These are phyloP conservation scores for Paraurostyla sp. DNA, from an alignment of 73 alveolate species.

Conservation along the genomic window DNA sequence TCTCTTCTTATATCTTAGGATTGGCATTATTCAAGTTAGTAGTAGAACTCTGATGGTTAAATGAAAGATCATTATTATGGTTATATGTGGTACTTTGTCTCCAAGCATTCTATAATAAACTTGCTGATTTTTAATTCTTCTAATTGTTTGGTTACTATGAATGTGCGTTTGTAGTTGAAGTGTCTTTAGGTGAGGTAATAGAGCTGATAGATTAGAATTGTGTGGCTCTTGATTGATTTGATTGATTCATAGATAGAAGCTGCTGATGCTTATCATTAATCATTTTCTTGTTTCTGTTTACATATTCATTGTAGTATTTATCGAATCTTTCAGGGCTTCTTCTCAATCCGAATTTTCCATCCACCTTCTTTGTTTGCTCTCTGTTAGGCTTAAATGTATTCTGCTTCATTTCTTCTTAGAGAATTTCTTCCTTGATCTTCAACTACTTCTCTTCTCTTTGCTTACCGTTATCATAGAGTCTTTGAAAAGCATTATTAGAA, in stretches of 20 bases:
- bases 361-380: slow-evolving; percentile 20
- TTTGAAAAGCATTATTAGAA: background rate
- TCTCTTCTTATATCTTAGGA: background rate
- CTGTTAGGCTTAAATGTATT: slow-evolving; percentile 44
- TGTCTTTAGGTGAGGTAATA: background rate
- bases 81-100: no score
- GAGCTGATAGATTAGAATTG: background rate
- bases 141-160: background rate
- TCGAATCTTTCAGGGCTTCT: slow-evolving; percentile 9
- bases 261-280: background rate
- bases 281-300: background rate
- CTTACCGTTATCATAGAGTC: background rate
- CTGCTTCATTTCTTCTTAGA: background rate
- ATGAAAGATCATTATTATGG: slow-evolving; percentile 20
- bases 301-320: background rate
- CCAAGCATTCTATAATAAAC: no score
- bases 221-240: background rate
- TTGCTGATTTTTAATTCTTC: no score
- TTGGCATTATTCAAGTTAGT: no score
- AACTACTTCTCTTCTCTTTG: background rate
- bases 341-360: background rate
- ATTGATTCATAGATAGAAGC: background rate
- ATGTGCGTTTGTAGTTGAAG: background rate
- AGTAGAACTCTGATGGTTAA: background rate
- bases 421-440: background rate